phyloP scores from a whole-genome alignment of 2,329 filamentous ascomycete genomes.

The Pyricularia sp. region DNA sequence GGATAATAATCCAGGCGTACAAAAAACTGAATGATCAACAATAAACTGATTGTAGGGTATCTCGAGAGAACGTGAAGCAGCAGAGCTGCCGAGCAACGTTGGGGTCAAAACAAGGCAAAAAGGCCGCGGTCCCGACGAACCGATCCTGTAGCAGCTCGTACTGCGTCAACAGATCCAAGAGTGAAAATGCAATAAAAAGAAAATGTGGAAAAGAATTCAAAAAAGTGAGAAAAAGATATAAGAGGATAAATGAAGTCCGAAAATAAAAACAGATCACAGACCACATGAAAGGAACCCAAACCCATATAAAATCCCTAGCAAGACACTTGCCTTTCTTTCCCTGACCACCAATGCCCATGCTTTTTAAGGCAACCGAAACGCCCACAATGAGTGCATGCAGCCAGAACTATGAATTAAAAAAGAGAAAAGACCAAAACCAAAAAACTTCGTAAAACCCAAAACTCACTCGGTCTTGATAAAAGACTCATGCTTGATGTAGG shows the following conservation, averaged over 20 bases:
- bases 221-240: neutral
- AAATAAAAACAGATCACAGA: neutral
- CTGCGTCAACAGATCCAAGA: neutral
- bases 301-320: neutral
- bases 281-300: neutral
- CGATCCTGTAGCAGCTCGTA: neutral
- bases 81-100: neutral
- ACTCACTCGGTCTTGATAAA: neutral
- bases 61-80: conserved; percentile 1
- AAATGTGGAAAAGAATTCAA: no score
- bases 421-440: no score
- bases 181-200: neutral
- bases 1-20: neutral
- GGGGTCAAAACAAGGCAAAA: neutral
- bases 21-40: neutral
- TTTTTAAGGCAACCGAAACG: neutral
- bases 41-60: neutral
- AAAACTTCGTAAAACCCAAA: neutral
- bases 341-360: neutral
- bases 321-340: neutral
- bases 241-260: neutral
- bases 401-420: neutral
- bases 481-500: conserved; percentile 1
- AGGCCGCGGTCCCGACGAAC: neutral
- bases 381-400: neutral